Evolutionary conservation across 768 basidiomycete species (phyloP), one percentile per base, ranked within the genome.

Genomic region (Vishniacozyma victoriae): DNA sequence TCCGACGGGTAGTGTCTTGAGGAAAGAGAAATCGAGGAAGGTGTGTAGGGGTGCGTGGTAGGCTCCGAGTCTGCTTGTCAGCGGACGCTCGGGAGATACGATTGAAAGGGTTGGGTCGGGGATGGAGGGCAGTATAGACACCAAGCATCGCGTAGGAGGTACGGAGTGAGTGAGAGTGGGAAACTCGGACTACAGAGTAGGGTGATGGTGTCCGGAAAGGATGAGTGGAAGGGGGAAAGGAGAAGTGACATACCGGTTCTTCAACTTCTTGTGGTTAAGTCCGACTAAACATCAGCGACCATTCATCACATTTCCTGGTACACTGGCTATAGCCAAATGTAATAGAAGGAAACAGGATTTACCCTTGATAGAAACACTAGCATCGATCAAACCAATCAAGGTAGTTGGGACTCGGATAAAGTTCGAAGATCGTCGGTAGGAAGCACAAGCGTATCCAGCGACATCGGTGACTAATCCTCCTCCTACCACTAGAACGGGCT

Each of bases 1-100:
- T 42, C 69, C 69, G 16, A 62, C 62, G 19, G 72, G 70, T 19
- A 73, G 50, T 22, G 71, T 72, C 55, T 63, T 59, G 22, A 73
- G 41, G 62, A 72, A 69, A 14, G 64, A 67, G 48, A 73, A 73
- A 56, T 73, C 72, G 39, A 73, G 60, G 62, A 72, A 70, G 42
- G 72, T 73, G 61, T 72, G 64, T 26, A 67, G 55, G 36, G 72
- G 72, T 23, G 71, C 71, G 50, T 71, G 70, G 59, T 72, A 72
- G 22, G 71, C 71, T 45, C 71, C 71, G 23, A 72, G 47, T 46
- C 62, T 59, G 42, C 7, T n/a, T 33, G 29, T 44, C 41, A 52
- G 46, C 24, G 3, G 29, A 24, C 14, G 22, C 41, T 24, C 26
- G 41, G 11, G n/a, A n/a, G 22, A 20, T 40, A 12, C n/a, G n/a